phyloP scores from a whole-genome alignment of 352 stramenopile species.

The Sclerospora graminicola region DNA sequence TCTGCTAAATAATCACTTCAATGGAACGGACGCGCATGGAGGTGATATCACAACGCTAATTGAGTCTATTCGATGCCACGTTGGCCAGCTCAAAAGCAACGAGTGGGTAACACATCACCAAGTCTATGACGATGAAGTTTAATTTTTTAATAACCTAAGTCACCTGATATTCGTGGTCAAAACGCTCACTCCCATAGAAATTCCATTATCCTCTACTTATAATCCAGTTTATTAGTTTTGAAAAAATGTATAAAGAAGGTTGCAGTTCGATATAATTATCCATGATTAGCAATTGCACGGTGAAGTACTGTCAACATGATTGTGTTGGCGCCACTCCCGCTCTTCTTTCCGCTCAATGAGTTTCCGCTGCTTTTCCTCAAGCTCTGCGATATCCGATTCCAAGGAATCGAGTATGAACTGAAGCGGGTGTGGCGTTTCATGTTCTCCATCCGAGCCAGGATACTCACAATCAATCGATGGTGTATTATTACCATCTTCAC shows the following conservation, averaged over 20 bases:
- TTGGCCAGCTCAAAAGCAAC: slow-evolving; percentile 48
- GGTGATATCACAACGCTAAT: slow-evolving; percentile 19
- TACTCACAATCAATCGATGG: slow-evolving; percentile 4
- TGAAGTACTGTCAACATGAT: neutral
- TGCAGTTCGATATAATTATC: no score
- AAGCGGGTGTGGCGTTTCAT: slow-evolving; percentile 11
- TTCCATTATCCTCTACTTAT: neutral
- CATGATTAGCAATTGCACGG: no score
- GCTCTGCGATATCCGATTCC: slow-evolving; percentile 26
- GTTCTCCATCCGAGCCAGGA: slow-evolving; percentile 14
- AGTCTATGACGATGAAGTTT: slow-evolving; percentile 82
- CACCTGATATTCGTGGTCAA: neutral
- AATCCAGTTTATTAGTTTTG: no score
- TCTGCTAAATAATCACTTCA: slow-evolving; percentile 69
- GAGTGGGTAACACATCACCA: slow-evolving; percentile 49
- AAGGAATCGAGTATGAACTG: slow-evolving; percentile 25
- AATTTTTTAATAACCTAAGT: no score
- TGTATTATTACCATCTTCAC: slow-evolving; percentile 13
- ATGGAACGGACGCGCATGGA: slow-evolving; percentile 8
- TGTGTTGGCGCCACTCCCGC: slow-evolving; percentile 21
- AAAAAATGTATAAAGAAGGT: no score
- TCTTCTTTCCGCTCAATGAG: slow-evolving; percentile 48
- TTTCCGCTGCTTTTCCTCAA: slow-evolving; percentile 32
- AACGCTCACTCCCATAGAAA: neutral
- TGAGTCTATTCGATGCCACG: slow-evolving; percentile 16